Evolutionary conservation across 2,329 filamentous ascomycete species (phyloP), one percentile per base, ranked within the genome.

Genomic region (Sporothrix brunneoviolacea): DNA sequence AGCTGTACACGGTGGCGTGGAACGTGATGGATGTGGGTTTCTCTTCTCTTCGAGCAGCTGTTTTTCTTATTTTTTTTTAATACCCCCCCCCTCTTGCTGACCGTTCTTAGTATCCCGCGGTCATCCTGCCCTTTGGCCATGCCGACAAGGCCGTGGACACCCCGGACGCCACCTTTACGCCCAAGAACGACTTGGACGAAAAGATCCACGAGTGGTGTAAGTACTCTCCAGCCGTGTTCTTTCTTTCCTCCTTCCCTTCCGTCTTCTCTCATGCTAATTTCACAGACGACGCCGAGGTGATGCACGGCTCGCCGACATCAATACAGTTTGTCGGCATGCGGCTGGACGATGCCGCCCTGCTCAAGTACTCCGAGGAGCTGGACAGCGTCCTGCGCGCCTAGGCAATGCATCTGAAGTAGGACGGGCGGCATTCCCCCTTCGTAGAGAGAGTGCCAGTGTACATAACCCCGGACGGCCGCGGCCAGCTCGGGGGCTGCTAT

Each of bases 21-120:
- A 57, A 57, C 33, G 45, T 43, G 8, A 48, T 57, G 49, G 55
- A 57, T 38, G n/a, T n/a, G n/a, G n/a, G n/a, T n/a, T n/a, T n/a
- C n/a, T n/a, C n/a, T n/a, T n/a, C n/a, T n/a, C n/a, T 42, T 46
- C 50, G 32, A 32, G 51, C 28, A 32, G 13, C 28, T 53, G 15
- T 35, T 33, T 45, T 12, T 21, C 8, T 18, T 45, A 13, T 30
- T 33, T 33, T 18, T 15, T 33, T 33, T 45, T n/a, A 19, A n/a
- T n/a, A n/a, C n/a, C n/a, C 28, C 50, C 42, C n/a, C n/a, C n/a
- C n/a, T n/a, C n/a, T n/a, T n/a, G n/a, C n/a, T n/a, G n/a, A n/a
- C n/a, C n/a, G n/a, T n/a, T n/a, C n/a, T n/a, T n/a, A n/a, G n/a
- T 57, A 57, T 24, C 55, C 55, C 3, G 43, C 43, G 6, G 28